Base-by-base conservation (phyloP, 208 protist genomes). In the Leptomonas seymouri region DNA sequence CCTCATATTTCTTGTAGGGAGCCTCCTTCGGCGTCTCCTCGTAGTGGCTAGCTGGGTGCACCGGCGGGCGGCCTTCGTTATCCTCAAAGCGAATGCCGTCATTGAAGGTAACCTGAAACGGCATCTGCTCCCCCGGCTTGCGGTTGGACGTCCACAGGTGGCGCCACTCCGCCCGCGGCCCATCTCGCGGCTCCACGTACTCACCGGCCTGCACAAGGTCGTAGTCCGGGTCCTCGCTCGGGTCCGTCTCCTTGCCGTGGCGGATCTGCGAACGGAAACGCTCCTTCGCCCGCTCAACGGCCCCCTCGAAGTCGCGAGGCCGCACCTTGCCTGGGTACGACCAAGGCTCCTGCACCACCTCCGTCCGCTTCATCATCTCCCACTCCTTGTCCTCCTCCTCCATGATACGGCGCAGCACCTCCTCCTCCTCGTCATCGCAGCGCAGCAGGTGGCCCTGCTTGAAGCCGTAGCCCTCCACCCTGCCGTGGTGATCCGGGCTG, bases 371-470 rank as follows among this genome's bases (percentile, higher is more conserved):
- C 76, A 96, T 88, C 88, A 94, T 93, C 74, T 93, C 91, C 91
- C 91, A 96, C 81, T 96, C 86, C 78, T 87, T 89, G 67, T 96
- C 91, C 78, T 96, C 88, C 79, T 94, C 88, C 76, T 93, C 88
- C 87, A 96, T 94, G 64, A 96, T 93, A 61, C 91, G 91, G 15
- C 91, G 91, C 20, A 96, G 82, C 42, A 96, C 87, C 76, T 93
- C 86, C 70, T 96, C 88, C 78, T 96, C 88, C 76, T 94, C 88
- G 23, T 86, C 88, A 51, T 81, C 80, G 76, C 91, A 96, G 50
- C 91, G 86, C 50, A 96, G 79, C 18, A 96, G 76, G 60, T 96
- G 88, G 53, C 91, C 88, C 58, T 96, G 91, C 78, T 96, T 94
- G 76, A 96, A 96, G 67, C 91, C 91, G 74, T 96, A 96, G 59